Conservation (phyloP, 2,329 filamentous ascomycete species). For the Ophiostoma fasciatum region DNA sequence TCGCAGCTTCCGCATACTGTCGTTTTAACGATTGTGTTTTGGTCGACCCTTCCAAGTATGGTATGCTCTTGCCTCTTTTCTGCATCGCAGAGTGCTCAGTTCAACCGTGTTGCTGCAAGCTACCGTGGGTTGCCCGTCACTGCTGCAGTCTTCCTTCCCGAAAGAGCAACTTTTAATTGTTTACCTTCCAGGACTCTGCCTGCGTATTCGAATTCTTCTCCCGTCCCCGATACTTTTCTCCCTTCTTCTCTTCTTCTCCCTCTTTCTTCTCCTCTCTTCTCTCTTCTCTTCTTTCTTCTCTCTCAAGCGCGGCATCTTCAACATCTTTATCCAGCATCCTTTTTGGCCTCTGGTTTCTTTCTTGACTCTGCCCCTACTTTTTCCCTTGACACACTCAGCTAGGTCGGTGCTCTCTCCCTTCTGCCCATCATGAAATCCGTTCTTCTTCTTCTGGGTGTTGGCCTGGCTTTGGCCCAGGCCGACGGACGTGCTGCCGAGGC, state of each 20-base stretch:
- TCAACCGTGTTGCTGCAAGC: too few relatives aligned
- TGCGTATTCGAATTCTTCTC: background rate
- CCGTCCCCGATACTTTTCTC: background rate
- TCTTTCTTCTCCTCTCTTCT: background rate
- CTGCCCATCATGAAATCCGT: conserved; percentile 10
- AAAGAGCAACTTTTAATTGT: too few relatives aligned
- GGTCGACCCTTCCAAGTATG: conserved; percentile 1
- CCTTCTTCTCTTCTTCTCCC: background rate
- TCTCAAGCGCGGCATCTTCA: conserved; percentile 6
- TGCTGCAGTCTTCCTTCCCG: background rate
- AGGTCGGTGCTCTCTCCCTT: background rate
- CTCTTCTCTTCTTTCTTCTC: background rate
- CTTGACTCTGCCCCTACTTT: too few relatives aligned
- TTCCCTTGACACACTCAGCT: too few relatives aligned
- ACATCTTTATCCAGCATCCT: conserved; percentile 6
- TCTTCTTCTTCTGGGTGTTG: conserved; percentile 7
- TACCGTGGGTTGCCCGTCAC: background rate
- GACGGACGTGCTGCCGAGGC: too few relatives aligned
- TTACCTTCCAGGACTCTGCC: too few relatives aligned
- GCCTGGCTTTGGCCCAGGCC: conserved; percentile 6
- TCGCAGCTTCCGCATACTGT: background rate
- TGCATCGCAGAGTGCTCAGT: too few relatives aligned
- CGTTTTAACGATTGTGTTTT: background rate
- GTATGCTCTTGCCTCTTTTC: background rate
- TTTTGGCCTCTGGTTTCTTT: conserved; percentile 2